Conservation (phyloP, 176 grass and related monocot genomes). For the Puya raimondii region DNA sequence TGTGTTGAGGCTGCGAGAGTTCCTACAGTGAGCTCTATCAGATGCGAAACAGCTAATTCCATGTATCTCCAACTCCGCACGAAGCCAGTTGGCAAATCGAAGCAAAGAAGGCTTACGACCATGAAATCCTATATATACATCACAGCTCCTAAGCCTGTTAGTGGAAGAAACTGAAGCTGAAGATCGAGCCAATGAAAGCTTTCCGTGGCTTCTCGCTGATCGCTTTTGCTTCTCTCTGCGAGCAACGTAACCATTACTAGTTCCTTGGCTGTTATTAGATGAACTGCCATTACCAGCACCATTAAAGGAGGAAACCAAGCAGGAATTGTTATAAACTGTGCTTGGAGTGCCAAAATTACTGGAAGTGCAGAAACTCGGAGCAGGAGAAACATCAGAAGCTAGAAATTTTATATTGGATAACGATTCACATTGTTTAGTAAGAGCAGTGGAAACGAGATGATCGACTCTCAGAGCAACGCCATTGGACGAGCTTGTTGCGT, state of each 20-base stretch:
- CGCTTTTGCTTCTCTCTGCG: slow-evolving; percentile 50
- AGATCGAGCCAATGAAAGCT: slow-evolving; percentile 32
- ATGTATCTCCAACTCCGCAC: slow-evolving; percentile 81
- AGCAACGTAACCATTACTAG: slow-evolving; percentile 29
- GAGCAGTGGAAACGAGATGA: slow-evolving; percentile 33
- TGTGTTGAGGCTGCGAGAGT: slow-evolving; percentile 56
- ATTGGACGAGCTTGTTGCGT: slow-evolving; percentile 16
- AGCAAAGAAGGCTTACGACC: slow-evolving; percentile 74
- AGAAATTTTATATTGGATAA: slow-evolving; percentile 26
- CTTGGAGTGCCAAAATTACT: slow-evolving; percentile 68
- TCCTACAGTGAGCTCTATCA: slow-evolving; percentile 67
- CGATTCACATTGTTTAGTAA: slow-evolving; percentile 16
- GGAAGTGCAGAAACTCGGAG: slow-evolving; percentile 50
- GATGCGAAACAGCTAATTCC: slow-evolving; percentile 93
- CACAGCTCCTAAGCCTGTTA: slow-evolving; percentile 46
- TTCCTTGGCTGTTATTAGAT: slow-evolving; percentile 30
- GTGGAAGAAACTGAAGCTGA: slow-evolving; percentile 44
- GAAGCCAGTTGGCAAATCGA: slow-evolving; percentile 89
- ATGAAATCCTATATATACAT: slow-evolving; percentile 96
- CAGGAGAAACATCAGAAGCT: slow-evolving; percentile 47
- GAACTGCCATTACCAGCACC: slow-evolving; percentile 49
- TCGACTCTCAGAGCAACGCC: slow-evolving; percentile 27
- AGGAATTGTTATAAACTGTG: slow-evolving; percentile 49
- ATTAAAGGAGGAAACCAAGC: slow-evolving; percentile 51
- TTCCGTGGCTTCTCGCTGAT: slow-evolving; percentile 27